These are phyloP conservation scores for Rhypophila decipiens DNA, from an alignment of 495 filamentous ascomycete species.

Conservation along the genomic window DNA sequence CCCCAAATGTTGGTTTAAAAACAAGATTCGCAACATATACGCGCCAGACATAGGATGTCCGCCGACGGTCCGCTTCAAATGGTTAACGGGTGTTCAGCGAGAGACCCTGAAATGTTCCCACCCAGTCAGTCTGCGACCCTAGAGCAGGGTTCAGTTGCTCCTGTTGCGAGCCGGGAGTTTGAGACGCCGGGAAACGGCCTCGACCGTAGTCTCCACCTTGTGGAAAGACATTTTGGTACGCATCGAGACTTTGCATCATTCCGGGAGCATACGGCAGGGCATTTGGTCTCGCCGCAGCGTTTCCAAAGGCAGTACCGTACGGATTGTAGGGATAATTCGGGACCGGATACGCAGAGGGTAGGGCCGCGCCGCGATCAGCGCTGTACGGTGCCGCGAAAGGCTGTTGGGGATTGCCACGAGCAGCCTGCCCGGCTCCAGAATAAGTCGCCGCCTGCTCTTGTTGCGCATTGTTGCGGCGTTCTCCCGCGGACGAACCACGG, in stretches of 20 bases:
- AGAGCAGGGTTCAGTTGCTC: conserved; percentile 30
- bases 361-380: conserved; percentile 28
- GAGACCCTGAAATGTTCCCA: conserved; percentile 44
- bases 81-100: conserved; percentile 46
- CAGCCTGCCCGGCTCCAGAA: conserved; percentile 25
- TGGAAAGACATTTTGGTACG: conserved; percentile 35
- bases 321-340: conserved; percentile 36
- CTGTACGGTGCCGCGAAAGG: conserved; percentile 29
- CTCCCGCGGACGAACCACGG: conserved; percentile 29
- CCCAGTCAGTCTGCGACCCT: conserved; percentile 38
- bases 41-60: too few species aligned
- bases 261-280: conserved; percentile 25
- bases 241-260: conserved; percentile 36
- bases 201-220: conserved; percentile 36
- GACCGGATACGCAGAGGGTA: conserved; percentile 27
- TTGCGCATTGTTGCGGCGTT: conserved; percentile 41
- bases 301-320: conserved; percentile 36
- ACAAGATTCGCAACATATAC: too few species aligned
- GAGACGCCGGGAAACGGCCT: conserved; percentile 37
- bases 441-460: conserved; percentile 37
- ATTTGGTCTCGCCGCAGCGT: conserved; percentile 30
- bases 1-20: too few species aligned
- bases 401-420: conserved; percentile 33
- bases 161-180: conserved; percentile 26
- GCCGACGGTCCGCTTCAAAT: too few species aligned